phyloP scores from a whole-genome alignment of 2,329 filamentous ascomycete species.

The Tolypocladium inflatum region DNA sequence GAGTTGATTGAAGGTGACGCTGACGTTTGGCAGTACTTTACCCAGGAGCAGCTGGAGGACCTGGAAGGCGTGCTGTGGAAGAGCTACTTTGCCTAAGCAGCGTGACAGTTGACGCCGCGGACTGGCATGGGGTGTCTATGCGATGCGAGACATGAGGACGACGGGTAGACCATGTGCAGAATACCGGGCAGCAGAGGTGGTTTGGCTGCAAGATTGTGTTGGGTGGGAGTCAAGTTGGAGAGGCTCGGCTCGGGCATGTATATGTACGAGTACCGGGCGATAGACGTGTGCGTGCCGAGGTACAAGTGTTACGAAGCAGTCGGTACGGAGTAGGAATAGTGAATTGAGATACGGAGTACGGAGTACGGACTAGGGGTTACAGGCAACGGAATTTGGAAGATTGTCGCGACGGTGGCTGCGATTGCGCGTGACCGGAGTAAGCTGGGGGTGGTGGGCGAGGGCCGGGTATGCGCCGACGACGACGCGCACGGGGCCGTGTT shows the following conservation, averaged over 20 bases:
- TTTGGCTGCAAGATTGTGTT: neutral
- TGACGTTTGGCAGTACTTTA: constrained; percentile 54
- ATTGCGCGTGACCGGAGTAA: neutral
- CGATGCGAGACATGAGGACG: constrained; percentile 2
- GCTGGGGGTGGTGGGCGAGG: neutral
- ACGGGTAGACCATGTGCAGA: neutral
- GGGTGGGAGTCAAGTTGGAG: neutral
- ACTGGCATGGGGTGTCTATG: neutral
- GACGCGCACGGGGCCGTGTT: too few relatives aligned
- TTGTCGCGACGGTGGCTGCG: neutral
- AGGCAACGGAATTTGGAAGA: too few relatives aligned
- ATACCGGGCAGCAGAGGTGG: too few relatives aligned
- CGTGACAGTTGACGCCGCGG: neutral
- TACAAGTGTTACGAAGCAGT: neutral
- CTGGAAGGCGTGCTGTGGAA: constrained; percentile 97
- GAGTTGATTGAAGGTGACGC: constrained; percentile 5
- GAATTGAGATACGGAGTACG: neutral
- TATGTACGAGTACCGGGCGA: neutral
- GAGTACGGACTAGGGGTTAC: neutral
- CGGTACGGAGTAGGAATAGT: neutral
- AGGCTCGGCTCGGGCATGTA: neutral
- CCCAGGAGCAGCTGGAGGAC: constrained; percentile 86
- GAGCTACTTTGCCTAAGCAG: constrained; percentile 81
- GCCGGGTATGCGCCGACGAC: neutral
- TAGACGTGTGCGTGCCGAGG: neutral